Conservation (phyloP, 148 eudicot species). For the Rhododendron kiyosumense region DNA sequence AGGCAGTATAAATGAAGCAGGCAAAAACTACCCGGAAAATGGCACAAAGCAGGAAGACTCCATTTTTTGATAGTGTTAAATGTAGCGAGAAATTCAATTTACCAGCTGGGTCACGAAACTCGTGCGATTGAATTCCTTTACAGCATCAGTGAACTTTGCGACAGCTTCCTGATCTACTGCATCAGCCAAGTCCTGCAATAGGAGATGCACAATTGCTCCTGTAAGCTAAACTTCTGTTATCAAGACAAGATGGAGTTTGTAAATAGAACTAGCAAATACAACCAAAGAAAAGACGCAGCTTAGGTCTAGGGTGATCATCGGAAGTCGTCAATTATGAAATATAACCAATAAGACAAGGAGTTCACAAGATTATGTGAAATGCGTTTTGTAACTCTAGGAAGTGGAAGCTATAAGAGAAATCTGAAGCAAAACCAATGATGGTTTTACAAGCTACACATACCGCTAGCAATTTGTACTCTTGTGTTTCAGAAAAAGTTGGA, state of each 20-base stretch:
- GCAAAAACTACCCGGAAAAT: no score
- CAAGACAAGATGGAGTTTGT: not conserved
- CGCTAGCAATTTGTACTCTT: constrained; percentile 36
- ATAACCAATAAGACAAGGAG: not conserved
- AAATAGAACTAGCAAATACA: not conserved
- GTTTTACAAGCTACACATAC: constrained; percentile 23
- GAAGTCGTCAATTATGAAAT: not conserved
- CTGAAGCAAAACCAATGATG: not conserved
- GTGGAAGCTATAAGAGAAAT: not conserved
- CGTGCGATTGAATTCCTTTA: constrained; percentile 43
- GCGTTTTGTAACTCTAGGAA: not conserved
- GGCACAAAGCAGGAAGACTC: no score
- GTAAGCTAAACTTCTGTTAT: not conserved
- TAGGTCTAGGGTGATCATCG: not conserved
- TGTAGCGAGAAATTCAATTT: constrained; percentile 2
- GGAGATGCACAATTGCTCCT: not conserved
- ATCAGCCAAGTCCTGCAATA: constrained; percentile 45
- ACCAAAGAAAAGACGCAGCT: not conserved
- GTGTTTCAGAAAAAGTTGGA: constrained; percentile 48
- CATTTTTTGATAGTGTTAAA: no score
- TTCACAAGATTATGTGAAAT: not conserved
- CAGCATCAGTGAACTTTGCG: constrained; percentile 36
- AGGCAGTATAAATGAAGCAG: no score
- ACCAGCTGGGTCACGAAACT: constrained; percentile 30
- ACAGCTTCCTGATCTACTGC: constrained; percentile 56